Conservation (phyloP, 805 yeast genomes). For the Candida wancherniae region DNA sequence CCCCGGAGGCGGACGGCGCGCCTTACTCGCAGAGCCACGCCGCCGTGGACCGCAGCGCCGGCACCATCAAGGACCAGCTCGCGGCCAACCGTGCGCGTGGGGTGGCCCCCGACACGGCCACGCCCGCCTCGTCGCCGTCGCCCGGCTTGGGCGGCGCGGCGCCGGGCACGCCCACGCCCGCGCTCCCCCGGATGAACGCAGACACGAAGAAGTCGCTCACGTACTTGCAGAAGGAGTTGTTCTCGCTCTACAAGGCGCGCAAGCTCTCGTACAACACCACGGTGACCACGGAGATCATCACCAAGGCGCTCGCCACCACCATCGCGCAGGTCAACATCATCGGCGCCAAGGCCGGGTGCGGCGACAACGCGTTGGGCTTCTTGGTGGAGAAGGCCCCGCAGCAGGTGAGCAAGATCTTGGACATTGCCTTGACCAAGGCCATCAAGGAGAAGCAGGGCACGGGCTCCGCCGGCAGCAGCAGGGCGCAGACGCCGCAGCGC, state of each 20-base stretch:
- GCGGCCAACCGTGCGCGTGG: slow-evolving; percentile 41
- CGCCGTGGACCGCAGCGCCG: slow-evolving; percentile 5
- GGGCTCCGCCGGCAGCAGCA: slow-evolving; percentile 16
- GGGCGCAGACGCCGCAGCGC: slow-evolving; percentile 14
- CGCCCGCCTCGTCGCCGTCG: slow-evolving; percentile 4
- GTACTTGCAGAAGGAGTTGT: slow-evolving; percentile 80
- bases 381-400: slow-evolving; percentile 77
- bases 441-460: slow-evolving; percentile 43
- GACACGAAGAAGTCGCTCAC: slow-evolving; percentile 73
- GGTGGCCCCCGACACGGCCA: slow-evolving; percentile 1
- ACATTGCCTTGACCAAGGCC: slow-evolving; percentile 77
- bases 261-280: slow-evolving; percentile 69
- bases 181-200: slow-evolving; percentile 38
- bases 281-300: slow-evolving; percentile 76
- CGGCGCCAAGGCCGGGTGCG: slow-evolving; percentile 78
- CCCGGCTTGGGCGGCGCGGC: slow-evolving; percentile 5
- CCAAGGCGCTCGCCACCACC: slow-evolving; percentile 89
- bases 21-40: no score
- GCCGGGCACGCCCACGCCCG: no score
- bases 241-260: slow-evolving; percentile 71
- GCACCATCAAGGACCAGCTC: slow-evolving; percentile 41
- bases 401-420: slow-evolving; percentile 71
- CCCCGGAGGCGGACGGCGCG: no score
- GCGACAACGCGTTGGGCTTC: slow-evolving; percentile 72
- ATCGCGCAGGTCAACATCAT: slow-evolving; percentile 86